Percentiles rank a stretch among this genome's conserved stretches.
These are phyloP conservation scores for Fusarium coffeatum DNA, from an alignment of 2,329 filamentous ascomycete genomes.

Conservation along the genomic window DNA sequence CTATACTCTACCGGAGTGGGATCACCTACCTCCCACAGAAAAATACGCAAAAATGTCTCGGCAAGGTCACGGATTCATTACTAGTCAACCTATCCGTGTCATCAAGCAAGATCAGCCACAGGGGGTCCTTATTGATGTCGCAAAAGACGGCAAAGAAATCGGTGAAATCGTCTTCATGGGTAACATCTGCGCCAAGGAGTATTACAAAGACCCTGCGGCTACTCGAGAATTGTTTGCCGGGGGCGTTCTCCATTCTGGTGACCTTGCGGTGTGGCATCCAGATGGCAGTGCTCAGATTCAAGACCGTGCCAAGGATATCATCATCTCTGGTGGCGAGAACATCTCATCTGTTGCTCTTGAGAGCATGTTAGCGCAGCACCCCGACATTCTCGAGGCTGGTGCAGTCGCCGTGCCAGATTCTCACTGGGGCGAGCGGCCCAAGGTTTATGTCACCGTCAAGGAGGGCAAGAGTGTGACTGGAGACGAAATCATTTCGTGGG, in stretches of 20 bases:
- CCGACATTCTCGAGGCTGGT: conserved; percentile 88
- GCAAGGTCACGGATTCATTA: conserved; percentile 92
- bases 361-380: conserved; percentile 87
- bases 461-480: conserved; percentile 61
- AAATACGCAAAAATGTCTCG: conserved; percentile 92
- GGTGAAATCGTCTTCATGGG: conserved; percentile 81
- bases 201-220: conserved; percentile 89
- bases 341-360: conserved; percentile 95
- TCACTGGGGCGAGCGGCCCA: conserved; percentile 96
- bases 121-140: conserved; percentile 62
- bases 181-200: conserved; percentile 92
- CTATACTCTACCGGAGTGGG: conserved; percentile 88
- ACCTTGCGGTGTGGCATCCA: conserved; percentile 91
- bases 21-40: conserved; percentile 76
- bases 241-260: conserved; percentile 87
- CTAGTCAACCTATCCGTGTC: conserved; percentile 81
- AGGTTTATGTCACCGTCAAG: conserved; percentile 89
- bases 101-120: conserved; percentile 82
- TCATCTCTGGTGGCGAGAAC: conserved; percentile 97
- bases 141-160: conserved; percentile 61
- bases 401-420: conserved; percentile 88
- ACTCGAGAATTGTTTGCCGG: conserved; percentile 89
- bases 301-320: conserved; percentile 96
- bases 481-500: conserved; percentile 85
- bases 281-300: conserved; percentile 93